phyloP scores from a whole-genome alignment of 1,284 basidiomycete genomes.

The Tilletia caries region DNA sequence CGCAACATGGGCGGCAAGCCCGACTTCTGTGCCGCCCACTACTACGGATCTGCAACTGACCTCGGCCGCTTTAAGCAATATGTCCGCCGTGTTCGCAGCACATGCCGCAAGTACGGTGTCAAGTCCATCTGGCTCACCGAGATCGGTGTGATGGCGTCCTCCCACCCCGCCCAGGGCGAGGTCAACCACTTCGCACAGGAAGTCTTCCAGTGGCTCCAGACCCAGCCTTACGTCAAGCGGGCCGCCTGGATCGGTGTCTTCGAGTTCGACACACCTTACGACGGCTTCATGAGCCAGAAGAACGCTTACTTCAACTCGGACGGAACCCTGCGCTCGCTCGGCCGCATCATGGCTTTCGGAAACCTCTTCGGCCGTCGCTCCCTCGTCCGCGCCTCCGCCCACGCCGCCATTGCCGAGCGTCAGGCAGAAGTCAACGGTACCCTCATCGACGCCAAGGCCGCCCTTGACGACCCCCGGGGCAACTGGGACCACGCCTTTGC shows the following conservation, averaged over 20 bases:
- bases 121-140: slow-evolving; percentile 46
- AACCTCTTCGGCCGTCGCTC: not conserved
- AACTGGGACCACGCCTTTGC: not conserved
- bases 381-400: not conserved
- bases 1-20: slow-evolving; percentile 34
- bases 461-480: slow-evolving; percentile 10
- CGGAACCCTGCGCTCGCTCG: not conserved
- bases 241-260: slow-evolving; percentile 47
- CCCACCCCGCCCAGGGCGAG: slow-evolving; percentile 26
- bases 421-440: not conserved
- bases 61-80: slow-evolving; percentile 37
- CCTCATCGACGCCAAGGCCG: not conserved
- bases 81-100: slow-evolving; percentile 29
- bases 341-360: not conserved
- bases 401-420: slow-evolving; percentile 1
- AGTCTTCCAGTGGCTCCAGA: slow-evolving; percentile 33
- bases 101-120: slow-evolving; percentile 13
- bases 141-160: slow-evolving; percentile 40
- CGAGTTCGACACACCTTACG: slow-evolving; percentile 39
- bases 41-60: slow-evolving; percentile 44
- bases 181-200: slow-evolving; percentile 33
- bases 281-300: slow-evolving; percentile 32
- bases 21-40: slow-evolving; percentile 47
- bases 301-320: slow-evolving; percentile 40
- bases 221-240: slow-evolving; percentile 35